Percentiles rank a stretch among this genome's conserved stretches.
Evolutionary conservation across 805 yeast genomes (phyloP).

Genomic region (Starmerella khaoyaiensis): DNA sequence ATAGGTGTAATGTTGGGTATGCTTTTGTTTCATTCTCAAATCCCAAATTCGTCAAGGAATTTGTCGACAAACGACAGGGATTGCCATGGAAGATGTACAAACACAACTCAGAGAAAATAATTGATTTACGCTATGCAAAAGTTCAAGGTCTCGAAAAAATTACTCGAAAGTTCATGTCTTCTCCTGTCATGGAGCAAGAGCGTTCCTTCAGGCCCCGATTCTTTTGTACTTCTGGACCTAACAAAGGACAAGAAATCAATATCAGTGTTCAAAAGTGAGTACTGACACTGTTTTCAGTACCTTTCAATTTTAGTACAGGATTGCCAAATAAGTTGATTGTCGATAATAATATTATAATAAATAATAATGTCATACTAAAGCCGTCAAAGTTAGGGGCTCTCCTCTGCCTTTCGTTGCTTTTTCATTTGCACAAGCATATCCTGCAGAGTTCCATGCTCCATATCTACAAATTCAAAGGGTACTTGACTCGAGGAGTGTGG

Average conservation of each 20-base stretch:
- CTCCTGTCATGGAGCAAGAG: conserved; percentile 38
- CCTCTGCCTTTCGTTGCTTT: conserved; percentile 9
- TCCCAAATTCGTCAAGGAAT: conserved; percentile 34
- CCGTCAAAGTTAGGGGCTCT: no score
- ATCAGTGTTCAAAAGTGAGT: no score
- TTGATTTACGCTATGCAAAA: conserved; percentile 41
- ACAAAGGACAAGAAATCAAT: background rate
- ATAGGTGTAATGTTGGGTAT: conserved; percentile 44
- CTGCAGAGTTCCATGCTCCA: conserved; percentile 16
- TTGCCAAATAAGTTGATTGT: no score
- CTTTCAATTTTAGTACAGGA: no score
- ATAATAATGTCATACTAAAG: background rate
- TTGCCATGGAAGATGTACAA: conserved; percentile 33
- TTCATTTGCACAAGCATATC: conserved; percentile 18
- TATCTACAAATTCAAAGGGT: conserved; percentile 76
- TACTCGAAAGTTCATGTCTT: conserved; percentile 37
- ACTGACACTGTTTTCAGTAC: no score
- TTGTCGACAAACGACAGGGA: conserved; percentile 36
- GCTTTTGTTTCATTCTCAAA: conserved; percentile 40
- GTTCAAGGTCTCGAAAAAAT: conserved; percentile 38
- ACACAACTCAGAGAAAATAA: conserved; percentile 38
- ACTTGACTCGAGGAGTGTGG: conserved; percentile 86
- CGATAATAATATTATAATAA: no score
- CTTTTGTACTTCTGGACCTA: conserved; percentile 33
- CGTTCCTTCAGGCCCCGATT: conserved; percentile 38